A percentile compares a stretch with the other conserved stretches of the same genome.
Evolutionary conservation across 441 rosid species (phyloP).

Genomic region (Brassica balearica): DNA sequence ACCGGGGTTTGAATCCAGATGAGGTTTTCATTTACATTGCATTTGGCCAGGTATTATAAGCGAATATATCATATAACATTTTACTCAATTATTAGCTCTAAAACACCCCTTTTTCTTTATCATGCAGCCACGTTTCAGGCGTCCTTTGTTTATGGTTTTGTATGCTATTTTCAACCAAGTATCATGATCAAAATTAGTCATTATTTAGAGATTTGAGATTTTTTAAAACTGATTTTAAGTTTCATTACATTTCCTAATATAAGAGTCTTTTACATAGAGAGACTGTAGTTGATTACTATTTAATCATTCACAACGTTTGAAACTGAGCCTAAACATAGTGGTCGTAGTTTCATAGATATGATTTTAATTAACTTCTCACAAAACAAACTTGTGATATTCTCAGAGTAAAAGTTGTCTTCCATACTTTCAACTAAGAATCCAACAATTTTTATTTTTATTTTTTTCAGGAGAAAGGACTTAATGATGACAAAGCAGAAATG

Average conservation of each 20-base stretch:
- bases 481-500: neutral
- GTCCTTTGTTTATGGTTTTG: constrained; percentile 57
- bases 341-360: neutral
- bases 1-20: constrained; percentile 77
- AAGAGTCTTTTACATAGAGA: neutral
- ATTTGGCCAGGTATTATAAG: constrained; percentile 78
- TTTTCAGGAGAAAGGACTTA: constrained; percentile 45
- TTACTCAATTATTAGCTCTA: neutral
- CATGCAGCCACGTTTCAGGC: constrained; percentile 88
- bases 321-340: constrained; percentile 12
- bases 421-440: neutral
- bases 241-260: no score
- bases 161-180: constrained; percentile 7
- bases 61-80: no score
- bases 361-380: no score
- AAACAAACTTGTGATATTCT: neutral
- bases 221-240: no score
- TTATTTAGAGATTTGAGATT: neutral
- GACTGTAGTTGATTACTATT: neutral
- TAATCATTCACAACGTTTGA: neutral
- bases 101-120: neutral
- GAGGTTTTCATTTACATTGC: constrained; percentile 84
- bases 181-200: neutral
- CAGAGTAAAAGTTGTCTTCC: neutral
- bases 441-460: constrained; percentile 7